Evolutionary conservation across 306 rosid genomes (phyloP).

Genomic region (Cercis canadensis): DNA sequence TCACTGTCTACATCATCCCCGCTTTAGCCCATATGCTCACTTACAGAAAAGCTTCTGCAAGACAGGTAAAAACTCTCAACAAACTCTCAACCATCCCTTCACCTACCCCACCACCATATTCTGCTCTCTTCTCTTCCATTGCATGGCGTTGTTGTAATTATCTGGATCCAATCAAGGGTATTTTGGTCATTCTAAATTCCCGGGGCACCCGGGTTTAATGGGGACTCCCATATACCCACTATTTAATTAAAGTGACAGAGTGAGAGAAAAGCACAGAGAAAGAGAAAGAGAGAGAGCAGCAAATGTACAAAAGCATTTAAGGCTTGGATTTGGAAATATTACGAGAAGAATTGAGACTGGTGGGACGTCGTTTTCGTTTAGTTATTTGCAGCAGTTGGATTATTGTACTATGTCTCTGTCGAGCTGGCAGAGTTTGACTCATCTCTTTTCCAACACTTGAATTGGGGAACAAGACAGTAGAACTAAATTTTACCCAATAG

Average conservation of each 20-base stretch:
- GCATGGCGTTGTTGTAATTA: constrained; percentile 35
- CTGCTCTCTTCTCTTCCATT: neutral
- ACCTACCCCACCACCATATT: too few relatives aligned
- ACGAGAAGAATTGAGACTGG: constrained; percentile 54
- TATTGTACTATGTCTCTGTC: constrained; percentile 41
- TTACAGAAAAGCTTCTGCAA: constrained; percentile 75
- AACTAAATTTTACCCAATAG: neutral
- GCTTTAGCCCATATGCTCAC: constrained; percentile 89
- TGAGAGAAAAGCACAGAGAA: constrained; percentile 11
- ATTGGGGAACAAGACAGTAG: neutral
- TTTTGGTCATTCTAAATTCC: constrained; percentile 22
- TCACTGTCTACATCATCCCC: constrained; percentile 96
- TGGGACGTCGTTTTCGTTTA: constrained; percentile 73
- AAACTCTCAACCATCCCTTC: neutral
- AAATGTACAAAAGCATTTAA: constrained; percentile 64
- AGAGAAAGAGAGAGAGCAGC: constrained; percentile 31
- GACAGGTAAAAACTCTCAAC: constrained; percentile 63
- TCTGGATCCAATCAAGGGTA: constrained; percentile 35
- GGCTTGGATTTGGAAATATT: constrained; percentile 63
- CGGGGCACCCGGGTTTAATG: constrained; percentile 50
- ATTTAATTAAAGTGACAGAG: constrained; percentile 41
- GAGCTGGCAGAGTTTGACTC: constrained; percentile 53
- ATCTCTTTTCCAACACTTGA: constrained; percentile 29
- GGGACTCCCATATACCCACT: constrained; percentile 50
- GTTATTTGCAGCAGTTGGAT: constrained; percentile 58